A percentile compares a stretch with the other conserved stretches of the same genome.
phyloP scores from a whole-genome alignment of 495 filamentous ascomycete genomes.

The Penicillium alfredii region DNA sequence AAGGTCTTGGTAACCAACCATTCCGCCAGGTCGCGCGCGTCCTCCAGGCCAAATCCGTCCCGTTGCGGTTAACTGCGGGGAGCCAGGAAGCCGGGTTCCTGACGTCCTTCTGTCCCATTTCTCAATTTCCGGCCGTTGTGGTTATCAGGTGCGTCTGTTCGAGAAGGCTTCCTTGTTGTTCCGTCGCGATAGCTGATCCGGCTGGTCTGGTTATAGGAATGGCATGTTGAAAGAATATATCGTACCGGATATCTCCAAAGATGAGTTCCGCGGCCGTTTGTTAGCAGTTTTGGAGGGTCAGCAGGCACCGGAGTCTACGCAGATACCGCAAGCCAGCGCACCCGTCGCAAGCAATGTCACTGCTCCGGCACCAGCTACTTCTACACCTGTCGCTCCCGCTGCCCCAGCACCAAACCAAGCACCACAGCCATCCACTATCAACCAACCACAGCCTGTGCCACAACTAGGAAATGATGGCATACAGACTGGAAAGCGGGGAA shows the following conservation, averaged over 20 bases:
- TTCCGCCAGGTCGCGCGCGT: slow-evolving; percentile 42
- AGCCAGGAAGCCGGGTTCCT: slow-evolving; percentile 77
- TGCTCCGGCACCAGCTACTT: slow-evolving; percentile 8
- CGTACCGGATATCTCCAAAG: slow-evolving; percentile 49
- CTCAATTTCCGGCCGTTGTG: slow-evolving; percentile 66
- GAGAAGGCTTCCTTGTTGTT: not conserved
- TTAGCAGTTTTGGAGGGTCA: slow-evolving; percentile 27
- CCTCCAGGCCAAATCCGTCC: slow-evolving; percentile 53
- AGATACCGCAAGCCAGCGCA: slow-evolving; percentile 3
- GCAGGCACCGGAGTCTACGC: not conserved
- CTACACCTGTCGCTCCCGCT: slow-evolving; percentile 3
- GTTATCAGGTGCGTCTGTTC: slow-evolving; percentile 58
- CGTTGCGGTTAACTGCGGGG: slow-evolving; percentile 61
- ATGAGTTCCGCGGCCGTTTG: slow-evolving; percentile 51
- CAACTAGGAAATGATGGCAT: slow-evolving; percentile 5
- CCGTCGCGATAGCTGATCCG: slow-evolving; percentile 1
- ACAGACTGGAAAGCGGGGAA: slow-evolving; percentile 3
- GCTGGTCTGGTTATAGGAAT: slow-evolving; percentile 35
- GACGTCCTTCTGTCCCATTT: slow-evolving; percentile 70
- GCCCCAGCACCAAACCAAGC: slow-evolving; percentile 1
- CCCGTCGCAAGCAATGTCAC: slow-evolving; percentile 1
- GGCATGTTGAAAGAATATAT: slow-evolving; percentile 61
- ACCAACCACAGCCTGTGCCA: too few relatives aligned
- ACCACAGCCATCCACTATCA: too few relatives aligned
- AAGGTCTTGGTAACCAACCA: too few relatives aligned